These are phyloP conservation scores for Ophiostoma sp. DNA, from an alignment of 2,329 filamentous ascomycete species.

Conservation along the genomic window DNA sequence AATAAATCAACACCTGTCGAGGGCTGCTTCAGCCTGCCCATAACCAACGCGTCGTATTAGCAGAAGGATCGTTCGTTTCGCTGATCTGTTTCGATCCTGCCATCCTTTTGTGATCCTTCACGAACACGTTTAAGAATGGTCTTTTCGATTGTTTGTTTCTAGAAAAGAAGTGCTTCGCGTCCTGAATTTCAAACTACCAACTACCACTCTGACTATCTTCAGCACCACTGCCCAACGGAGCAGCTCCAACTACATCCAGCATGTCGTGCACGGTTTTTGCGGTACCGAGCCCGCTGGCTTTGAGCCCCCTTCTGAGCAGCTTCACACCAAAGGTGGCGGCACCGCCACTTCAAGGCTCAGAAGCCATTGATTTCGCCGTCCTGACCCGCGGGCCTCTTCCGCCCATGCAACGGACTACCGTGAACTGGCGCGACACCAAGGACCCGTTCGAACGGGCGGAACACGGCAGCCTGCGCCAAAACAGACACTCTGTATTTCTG, in stretches of 20 bases:
- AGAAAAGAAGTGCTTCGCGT: no score
- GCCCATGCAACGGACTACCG: neutral
- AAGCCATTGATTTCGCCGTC: slow-evolving; percentile 5
- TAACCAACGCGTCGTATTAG: neutral
- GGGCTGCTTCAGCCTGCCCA: neutral
- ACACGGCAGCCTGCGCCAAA: neutral
- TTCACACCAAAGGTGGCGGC: neutral
- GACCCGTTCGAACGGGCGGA: neutral
- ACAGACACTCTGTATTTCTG: neutral
- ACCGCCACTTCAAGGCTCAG: neutral
- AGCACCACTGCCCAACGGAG: neutral
- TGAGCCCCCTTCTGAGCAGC: neutral
- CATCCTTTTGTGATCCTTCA: no score
- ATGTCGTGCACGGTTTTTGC: slow-evolving; percentile 12
- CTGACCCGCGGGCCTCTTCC: neutral
- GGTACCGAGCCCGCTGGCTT: neutral
- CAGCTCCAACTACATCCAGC: neutral
- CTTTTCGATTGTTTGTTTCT: no score
- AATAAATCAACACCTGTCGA: neutral
- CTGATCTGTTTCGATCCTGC: no score
- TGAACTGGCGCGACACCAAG: neutral
- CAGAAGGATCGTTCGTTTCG: neutral
- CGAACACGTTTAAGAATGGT: no score
- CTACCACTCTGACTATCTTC: neutral
- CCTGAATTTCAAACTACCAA: neutral